Base-by-base conservation (phyloP, 352 stramenopile genomes). In the Phytophthora kernoviae region DNA sequence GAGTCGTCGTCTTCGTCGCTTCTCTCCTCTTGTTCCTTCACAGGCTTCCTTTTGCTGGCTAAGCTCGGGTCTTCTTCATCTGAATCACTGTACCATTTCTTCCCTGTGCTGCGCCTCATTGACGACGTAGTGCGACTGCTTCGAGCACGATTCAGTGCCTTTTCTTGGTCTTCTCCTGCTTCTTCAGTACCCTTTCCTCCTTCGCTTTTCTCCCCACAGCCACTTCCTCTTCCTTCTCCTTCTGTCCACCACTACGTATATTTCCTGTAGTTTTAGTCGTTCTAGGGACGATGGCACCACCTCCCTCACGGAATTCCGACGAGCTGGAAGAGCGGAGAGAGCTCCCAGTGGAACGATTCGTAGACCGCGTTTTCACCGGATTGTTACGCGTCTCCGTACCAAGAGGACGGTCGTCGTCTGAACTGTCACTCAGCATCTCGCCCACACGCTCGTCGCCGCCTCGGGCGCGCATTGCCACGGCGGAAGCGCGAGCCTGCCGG, bases 401-500 rank as follows among this genome's bases (percentile, higher is more conserved):
- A 33, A 66, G 34, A 40, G 54, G 65, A 24, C 39, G 58, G 11
- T 37, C 81, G 33, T 77, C 58, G 39, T 87, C 79, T 14, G 73
- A 88, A 58, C 79, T 86, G 58, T 90, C 79, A 54, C 76, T 86
- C 45, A 87, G 54, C 61, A 88, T 81, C 43, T 88, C 77, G 6
- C 72, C 77, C 14, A 88, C 62, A 14, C 75, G 70, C 45, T 73
- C 53, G 21, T 79, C 62, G 8, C 54, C 49, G 11, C 27, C 57
- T 20, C 26, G 15, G 32, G 57, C 41, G 21, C 22, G 33, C 30
- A 40, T 34, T 46, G 52, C 41, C 57, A 47, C 56, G 68, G 47
- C 59, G 68, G 65, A 81, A 79, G 30, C 73, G 68, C 51, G 73
- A 66, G 42, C 48, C n/a, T 30, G 69, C 69, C 22, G 47, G 34